Percentiles rank a stretch among this genome's conserved stretches.
Conservation (phyloP, 495 filamentous ascomycete genomes). For the Rhypophila decipiens region DNA sequence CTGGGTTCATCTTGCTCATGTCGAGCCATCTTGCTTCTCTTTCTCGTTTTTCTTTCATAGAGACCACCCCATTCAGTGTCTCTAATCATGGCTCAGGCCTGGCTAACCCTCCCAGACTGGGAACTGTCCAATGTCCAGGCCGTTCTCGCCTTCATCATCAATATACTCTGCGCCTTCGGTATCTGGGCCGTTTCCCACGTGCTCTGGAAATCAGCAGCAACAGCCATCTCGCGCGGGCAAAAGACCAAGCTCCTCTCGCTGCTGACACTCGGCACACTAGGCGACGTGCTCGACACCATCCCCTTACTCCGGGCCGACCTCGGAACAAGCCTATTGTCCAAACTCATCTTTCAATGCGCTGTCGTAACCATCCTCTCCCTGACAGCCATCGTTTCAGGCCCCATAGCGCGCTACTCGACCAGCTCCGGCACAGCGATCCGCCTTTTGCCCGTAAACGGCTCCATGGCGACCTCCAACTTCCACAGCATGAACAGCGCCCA, state of each 20-base stretch:
- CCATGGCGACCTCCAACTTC: neutral
- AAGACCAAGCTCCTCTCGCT: conserved; percentile 5
- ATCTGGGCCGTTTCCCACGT: neutral
- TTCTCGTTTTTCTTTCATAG: neutral
- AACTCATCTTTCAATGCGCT: neutral
- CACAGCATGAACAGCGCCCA: conserved; percentile 3
- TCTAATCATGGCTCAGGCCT: neutral
- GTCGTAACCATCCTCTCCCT: conserved; percentile 1
- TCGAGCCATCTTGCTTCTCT: neutral
- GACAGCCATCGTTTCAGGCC: conserved; percentile 1
- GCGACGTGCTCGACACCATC: conserved; percentile 2
- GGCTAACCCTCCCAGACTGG: neutral
- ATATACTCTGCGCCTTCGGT: neutral
- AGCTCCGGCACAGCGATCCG: neutral
- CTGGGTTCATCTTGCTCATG: too few relatives aligned
- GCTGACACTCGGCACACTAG: neutral
- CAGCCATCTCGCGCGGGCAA: neutral
- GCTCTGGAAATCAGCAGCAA: neutral
- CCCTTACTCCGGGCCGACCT: conserved; percentile 1
- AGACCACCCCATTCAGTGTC: neutral
- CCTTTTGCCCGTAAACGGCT: neutral
- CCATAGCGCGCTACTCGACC: conserved; percentile 3
- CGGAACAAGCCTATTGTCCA: neutral
- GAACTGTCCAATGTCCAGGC: neutral
- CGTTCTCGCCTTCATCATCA: neutral